Evolutionary conservation across 2,329 filamentous ascomycete genomes (phyloP).

Genomic region (Neonectria coccinea): DNA sequence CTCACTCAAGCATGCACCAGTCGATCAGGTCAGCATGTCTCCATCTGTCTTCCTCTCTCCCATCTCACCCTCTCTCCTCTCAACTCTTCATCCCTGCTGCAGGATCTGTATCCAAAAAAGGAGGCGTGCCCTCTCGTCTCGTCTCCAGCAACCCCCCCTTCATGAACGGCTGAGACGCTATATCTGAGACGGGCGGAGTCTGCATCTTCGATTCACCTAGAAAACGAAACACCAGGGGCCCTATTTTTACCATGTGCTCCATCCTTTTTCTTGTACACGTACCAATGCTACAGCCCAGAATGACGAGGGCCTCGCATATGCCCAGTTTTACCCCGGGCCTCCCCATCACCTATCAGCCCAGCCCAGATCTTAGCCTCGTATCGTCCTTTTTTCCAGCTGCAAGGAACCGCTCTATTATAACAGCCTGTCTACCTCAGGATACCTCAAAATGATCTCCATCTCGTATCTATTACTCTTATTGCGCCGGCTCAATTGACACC

Average conservation of each 20-base stretch:
- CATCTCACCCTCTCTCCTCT: not conserved
- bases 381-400: not conserved
- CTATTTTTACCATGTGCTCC: slow-evolving; percentile 2
- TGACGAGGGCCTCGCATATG: not conserved
- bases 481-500: not conserved
- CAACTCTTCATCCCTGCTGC: not conserved
- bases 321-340: not conserved
- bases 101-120: not conserved
- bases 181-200: slow-evolving; percentile 2
- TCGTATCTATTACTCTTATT: not conserved
- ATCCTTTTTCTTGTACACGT: not conserved
- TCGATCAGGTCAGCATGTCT: not conserved
- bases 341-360: not conserved
- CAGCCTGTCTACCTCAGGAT: not conserved
- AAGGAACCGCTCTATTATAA: not conserved
- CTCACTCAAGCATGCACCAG: too few relatives aligned
- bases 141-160: too few relatives aligned
- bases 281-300: not conserved
- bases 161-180: not conserved
- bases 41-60: not conserved
- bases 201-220: not conserved
- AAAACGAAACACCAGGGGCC: not conserved
- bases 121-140: not conserved
- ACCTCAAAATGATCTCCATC: not conserved
- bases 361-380: not conserved